Evolutionary conservation across 192 early-diverging fungal genomes (phyloP).

Genomic region (Mortierella antarctica): DNA sequence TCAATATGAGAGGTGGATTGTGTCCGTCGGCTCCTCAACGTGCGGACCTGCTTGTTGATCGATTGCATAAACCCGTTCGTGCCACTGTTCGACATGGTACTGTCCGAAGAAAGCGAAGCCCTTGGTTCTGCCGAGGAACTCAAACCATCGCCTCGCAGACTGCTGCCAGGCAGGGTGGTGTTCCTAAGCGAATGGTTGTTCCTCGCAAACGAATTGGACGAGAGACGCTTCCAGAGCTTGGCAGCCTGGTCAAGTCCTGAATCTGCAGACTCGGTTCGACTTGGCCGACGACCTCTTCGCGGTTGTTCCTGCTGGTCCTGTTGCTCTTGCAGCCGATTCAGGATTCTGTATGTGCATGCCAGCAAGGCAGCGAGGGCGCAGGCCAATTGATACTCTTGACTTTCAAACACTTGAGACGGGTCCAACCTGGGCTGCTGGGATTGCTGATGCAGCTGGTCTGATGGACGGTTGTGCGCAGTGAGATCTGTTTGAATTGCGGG

Average conservation of each 20-base stretch:
- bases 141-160: too few species aligned
- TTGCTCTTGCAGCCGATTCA: constrained; percentile 51
- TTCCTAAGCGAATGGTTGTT: not conserved
- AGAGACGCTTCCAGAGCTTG: constrained; percentile 37
- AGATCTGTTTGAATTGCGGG: not conserved
- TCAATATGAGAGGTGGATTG: constrained; percentile 50
- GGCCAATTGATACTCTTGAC: constrained; percentile 64
- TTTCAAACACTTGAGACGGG: constrained; percentile 38
- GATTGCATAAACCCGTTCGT: constrained; percentile 40
- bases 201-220: constrained; percentile 32
- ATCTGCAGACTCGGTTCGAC: constrained; percentile 38
- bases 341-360: constrained; percentile 59
- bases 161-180: not conserved
- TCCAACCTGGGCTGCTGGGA: constrained; percentile 4
- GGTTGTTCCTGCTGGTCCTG: too few species aligned
- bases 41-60: constrained; percentile 43
- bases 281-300: constrained; percentile 10
- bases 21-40: constrained; percentile 35
- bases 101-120: constrained; percentile 2
- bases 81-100: not conserved
- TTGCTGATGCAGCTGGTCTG: constrained; percentile 1
- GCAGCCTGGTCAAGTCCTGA: constrained; percentile 47
- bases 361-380: constrained; percentile 66
- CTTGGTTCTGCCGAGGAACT: constrained; percentile 11
- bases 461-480: too few species aligned